Evolutionary conservation across 345 rosid genomes (phyloP), one percentile per base, ranked within the genome.

Genomic region (Jatropha curcas): DNA sequence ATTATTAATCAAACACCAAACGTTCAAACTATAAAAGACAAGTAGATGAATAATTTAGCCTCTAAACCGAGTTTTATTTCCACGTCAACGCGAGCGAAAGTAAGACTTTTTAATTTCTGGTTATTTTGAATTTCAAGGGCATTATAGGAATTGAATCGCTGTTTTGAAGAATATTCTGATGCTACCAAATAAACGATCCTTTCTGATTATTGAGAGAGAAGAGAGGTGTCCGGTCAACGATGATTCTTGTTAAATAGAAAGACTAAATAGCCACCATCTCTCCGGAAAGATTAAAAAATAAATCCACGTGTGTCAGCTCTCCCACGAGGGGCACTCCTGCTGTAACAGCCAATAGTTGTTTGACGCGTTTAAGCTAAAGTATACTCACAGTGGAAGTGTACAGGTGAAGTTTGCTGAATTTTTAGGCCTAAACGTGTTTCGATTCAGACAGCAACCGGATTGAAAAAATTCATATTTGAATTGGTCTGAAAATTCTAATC

Each of bases 71-170:
- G 53, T 25, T 7, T 0, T 22, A 13, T 69, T 56, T 0, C 39
- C 39, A 0, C 5, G 58, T 53, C 48, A 35, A 24, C 5, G 4
- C 8, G 39, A 50, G 39, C 7, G 25, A 45, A 2, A 43, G 0
- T 14, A 33, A 8, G 28, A 34, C 17, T 37, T 37, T 8, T 13
- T 20, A 0, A 19, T 28, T 35, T 7, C n/a, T 61, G 17, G 10
- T 27, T 17, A 20, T 65, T 3, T 46, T 17, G 6, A 30, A 17
- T 67, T 4, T 2, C 1, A 37, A 60, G 72, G 72, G 64, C 1
- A 70, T 56, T 64, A n/a, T 52, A 4, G 76, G 66, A 48, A 74
- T 60, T 60, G 46, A 10, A 14, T 1, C 4, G 22, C 48, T 3
- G 12, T 0, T 43, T 31, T 24, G 1, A 14, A 19, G 72, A 65